Evolutionary conservation across 2,329 filamentous ascomycete genomes (phyloP).

Genomic region (Fusarium chuoi): DNA sequence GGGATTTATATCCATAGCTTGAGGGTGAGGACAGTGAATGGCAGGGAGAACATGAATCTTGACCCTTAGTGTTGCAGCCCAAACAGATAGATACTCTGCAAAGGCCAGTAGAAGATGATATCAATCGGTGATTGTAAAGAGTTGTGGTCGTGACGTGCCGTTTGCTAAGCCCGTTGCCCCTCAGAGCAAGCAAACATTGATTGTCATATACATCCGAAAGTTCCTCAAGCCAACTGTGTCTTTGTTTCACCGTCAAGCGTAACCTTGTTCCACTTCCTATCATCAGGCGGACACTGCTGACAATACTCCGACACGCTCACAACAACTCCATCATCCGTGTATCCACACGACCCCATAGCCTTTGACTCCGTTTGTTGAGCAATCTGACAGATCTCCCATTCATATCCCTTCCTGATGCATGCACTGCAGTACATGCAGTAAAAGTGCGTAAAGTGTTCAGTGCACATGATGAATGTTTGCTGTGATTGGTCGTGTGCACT

Average conservation of each 20-base stretch:
- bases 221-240: neutral
- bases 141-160: neutral
- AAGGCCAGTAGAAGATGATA: no score
- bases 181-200: rapidly evolving
- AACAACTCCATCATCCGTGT: constrained; percentile 6
- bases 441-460: constrained; percentile 10
- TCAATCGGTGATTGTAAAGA: neutral
- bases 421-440: constrained; percentile 10
- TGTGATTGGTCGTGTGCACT: neutral
- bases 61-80: neutral
- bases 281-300: constrained; percentile 13
- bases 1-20: neutral
- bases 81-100: no score
- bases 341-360: constrained; percentile 16
- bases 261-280: constrained; percentile 17
- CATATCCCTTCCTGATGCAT: constrained; percentile 12
- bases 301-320: constrained; percentile 10
- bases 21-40: neutral
- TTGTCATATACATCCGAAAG: rapidly evolving
- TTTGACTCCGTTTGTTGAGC: constrained; percentile 8
- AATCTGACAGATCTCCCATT: neutral
- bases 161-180: rapidly evolving
- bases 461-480: constrained; percentile 8
- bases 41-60: rapidly evolving
- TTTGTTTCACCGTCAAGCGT: neutral